Evolutionary conservation across 345 rosid genomes (phyloP).

Genomic region (Psidium friedrichsthalianum): DNA sequence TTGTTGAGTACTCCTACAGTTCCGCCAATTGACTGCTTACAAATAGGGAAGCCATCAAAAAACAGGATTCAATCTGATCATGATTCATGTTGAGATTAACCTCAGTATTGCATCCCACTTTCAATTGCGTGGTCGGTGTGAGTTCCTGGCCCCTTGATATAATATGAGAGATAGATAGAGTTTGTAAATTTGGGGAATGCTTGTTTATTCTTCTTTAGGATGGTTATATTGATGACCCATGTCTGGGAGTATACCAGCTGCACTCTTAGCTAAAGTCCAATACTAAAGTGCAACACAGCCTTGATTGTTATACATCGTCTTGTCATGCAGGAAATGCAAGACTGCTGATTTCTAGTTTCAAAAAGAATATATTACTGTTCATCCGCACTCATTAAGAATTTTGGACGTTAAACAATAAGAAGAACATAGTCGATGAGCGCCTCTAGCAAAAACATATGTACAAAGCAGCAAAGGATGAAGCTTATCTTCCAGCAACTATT

Average conservation of each 20-base stretch:
- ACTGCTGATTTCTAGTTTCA: neutral
- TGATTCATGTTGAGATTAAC: constrained; percentile 47
- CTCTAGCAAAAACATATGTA: neutral
- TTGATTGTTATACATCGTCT: neutral
- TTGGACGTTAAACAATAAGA: neutral
- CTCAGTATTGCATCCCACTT: constrained; percentile 1
- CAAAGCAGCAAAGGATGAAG: neutral
- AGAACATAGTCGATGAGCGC: neutral
- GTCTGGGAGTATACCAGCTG: neutral
- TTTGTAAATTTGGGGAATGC: constrained; percentile 11
- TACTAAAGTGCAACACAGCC: neutral
- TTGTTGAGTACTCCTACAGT: constrained; percentile 60
- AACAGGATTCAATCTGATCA: constrained; percentile 50
- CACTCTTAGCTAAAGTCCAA: neutral
- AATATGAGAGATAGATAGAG: constrained; percentile 17
- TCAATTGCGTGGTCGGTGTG: constrained; percentile 41
- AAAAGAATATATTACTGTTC: neutral
- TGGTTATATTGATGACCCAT: neutral
- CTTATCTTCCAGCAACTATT: neutral
- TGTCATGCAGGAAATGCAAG: neutral
- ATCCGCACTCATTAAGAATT: neutral
- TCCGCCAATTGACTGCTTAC: constrained; percentile 83
- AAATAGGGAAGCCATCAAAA: constrained; percentile 73
- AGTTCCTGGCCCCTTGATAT: constrained; percentile 47
- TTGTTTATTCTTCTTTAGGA: constrained; percentile 12